Conservation (phyloP, 1,139 yeast species). For the Pichia sp. region DNA sequence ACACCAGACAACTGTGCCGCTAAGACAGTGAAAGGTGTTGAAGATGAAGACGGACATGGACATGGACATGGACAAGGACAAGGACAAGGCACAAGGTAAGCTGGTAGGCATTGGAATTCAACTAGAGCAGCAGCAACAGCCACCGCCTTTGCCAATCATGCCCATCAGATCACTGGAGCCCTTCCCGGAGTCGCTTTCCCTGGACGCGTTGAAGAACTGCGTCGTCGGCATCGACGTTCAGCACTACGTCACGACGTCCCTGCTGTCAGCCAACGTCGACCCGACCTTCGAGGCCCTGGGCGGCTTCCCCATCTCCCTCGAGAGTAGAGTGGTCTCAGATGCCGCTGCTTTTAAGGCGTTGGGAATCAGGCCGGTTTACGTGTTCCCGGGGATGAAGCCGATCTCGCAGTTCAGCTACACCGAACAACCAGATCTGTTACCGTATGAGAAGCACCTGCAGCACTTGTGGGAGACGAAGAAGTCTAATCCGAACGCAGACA, state of each 20-base stretch:
- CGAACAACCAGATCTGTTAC: conserved; percentile 39
- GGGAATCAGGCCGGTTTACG: conserved; percentile 71
- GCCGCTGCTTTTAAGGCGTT: conserved; percentile 55
- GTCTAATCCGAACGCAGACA: conserved; percentile 17
- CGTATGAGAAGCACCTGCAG: conserved; percentile 45
- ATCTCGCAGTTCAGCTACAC: conserved; percentile 26
- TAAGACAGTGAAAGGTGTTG: no score
- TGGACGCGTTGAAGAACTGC: conserved; percentile 63
- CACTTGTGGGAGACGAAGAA: conserved; percentile 40
- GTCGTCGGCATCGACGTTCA: conserved; percentile 83
- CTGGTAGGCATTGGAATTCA: no score
- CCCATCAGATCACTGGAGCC: conserved; percentile 63
- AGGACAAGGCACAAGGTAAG: background rate
- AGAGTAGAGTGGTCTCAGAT: conserved; percentile 56
- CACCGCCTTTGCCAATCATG: conserved; percentile 9
- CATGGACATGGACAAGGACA: background rate
- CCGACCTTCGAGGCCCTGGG: conserved; percentile 77
- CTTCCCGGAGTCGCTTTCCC: conserved; percentile 37
- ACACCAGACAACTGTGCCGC: background rate
- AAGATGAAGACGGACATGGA: background rate
- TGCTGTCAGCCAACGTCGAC: conserved; percentile 62
- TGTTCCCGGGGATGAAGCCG: conserved; percentile 38
- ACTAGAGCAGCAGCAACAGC: no score
- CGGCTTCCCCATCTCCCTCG: conserved; percentile 69
- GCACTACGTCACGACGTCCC: conserved; percentile 62